phyloP scores from a whole-genome alignment of 352 stramenopile genomes.

The Phytophthora sojae region DNA sequence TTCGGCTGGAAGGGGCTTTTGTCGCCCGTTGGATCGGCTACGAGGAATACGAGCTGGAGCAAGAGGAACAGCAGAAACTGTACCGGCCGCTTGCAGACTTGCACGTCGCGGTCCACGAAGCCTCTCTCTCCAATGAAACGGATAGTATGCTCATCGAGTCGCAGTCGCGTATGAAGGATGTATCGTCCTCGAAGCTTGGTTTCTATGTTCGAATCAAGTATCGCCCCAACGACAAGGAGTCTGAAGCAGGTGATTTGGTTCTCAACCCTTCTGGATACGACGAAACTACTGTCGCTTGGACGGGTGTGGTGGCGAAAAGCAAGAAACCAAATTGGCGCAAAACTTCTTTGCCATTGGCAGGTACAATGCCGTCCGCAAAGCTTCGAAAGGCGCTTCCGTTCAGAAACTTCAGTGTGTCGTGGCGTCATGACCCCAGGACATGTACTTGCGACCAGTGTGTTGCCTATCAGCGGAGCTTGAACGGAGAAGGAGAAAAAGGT shows the following conservation, averaged over 20 bases:
- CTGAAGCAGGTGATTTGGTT: constrained; percentile 54
- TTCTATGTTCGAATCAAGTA: constrained; percentile 85
- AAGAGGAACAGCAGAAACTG: constrained; percentile 76
- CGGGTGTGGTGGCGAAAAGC: constrained; percentile 71
- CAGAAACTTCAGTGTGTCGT: constrained; percentile 84
- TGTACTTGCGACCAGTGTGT: constrained; percentile 67
- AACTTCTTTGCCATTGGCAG: constrained; percentile 32
- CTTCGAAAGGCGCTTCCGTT: constrained; percentile 73
- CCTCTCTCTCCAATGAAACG: constrained; percentile 55
- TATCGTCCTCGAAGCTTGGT: constrained; percentile 64
- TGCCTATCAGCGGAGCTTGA: constrained; percentile 32
- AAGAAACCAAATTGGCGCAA: constrained; percentile 58
- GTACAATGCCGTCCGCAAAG: constrained; percentile 47
- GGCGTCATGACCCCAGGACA: constrained; percentile 57
- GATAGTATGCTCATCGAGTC: constrained; percentile 68
- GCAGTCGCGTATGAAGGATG: constrained; percentile 67
- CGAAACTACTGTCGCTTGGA: constrained; percentile 78
- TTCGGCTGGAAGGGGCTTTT: constrained; percentile 72
- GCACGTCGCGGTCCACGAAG: constrained; percentile 79
- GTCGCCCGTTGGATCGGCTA: constrained; percentile 81
- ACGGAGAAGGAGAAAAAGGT: constrained; percentile 14
- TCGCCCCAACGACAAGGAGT: constrained; percentile 78
- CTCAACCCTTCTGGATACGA: constrained; percentile 75
- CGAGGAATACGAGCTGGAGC: constrained; percentile 75
- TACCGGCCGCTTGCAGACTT: constrained; percentile 79